Evolutionary conservation across 257 asterid species (phyloP), one percentile per base, ranked within the genome.

Genomic region (Apocynum venetum): DNA sequence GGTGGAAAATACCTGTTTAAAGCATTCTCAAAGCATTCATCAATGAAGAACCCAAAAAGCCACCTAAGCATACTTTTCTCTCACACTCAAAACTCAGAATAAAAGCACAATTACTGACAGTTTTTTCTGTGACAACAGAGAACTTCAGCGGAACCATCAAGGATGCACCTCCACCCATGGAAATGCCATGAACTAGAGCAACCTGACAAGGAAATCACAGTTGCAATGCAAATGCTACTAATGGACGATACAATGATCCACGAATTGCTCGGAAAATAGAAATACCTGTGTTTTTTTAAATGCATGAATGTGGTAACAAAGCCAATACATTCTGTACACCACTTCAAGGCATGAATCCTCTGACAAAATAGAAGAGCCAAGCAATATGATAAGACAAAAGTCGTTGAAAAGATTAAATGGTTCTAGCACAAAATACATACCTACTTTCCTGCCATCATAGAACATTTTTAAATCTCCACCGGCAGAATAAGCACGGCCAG

Each of bases 101-200:
- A 36, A 63, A 41, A 63, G 8, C 46, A 49, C 17, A 6, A 55
- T 64, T 57, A 84, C 98, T 85, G 60, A 95, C 99, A 52, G 97
- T 91, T 74, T 93, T 95, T 81, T 95, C 98, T 3, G 99, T 95
- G 83, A 93, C 98, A 49, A 90, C 92, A 25, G 98, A 91, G 79
- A 91, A 95, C 85, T 84, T 95, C 98, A 95, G 81, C 0, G 97
- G 99, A 83, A 83, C 93, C 98, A 93, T 88, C 72, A 95, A 83
- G 49, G 97, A 89, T 67, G 99, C 99, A 71, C 99, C 99, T 70
- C 99, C 98, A 41, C 99, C 99, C 99, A 95, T 95, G 75, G 96
- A 86, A 80, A 95, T 91, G 72, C 99, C 99, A 78, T 95, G 87
- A 81, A 68, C 99, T 82, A 95, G 83, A 87, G 99, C 96, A 80